Conservation (phyloP, 106 monocot genomes). For the Dendrobium nobile region DNA sequence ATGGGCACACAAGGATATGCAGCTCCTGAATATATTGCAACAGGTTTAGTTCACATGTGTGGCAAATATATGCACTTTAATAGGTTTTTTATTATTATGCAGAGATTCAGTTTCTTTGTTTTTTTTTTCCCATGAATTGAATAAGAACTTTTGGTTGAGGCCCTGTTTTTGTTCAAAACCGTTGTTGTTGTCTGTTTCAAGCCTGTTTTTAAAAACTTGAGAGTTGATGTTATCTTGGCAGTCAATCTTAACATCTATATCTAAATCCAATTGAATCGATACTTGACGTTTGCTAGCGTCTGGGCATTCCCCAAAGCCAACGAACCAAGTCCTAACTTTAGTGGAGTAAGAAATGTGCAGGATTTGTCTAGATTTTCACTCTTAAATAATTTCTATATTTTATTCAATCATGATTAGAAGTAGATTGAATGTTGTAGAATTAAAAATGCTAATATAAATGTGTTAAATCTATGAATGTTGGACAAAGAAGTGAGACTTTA, state of each 20-base stretch:
- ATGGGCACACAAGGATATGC: conserved; percentile 97
- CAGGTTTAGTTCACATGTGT: conserved; percentile 34
- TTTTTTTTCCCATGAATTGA: neutral
- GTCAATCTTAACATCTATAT: neutral
- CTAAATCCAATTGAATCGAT: neutral
- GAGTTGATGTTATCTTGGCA: neutral
- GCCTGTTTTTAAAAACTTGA: neutral
- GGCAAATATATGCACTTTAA: neutral
- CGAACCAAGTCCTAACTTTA: neutral
- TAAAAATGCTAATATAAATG: neutral
- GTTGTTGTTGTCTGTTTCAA: neutral
- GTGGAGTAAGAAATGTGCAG: neutral
- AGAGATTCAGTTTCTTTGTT: too few species aligned
- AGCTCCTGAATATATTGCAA: conserved; percentile 90
- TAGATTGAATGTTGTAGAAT: neutral
- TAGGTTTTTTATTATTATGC: too few species aligned
- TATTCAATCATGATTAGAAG: too few species aligned
- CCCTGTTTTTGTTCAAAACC: neutral
- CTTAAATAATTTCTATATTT: too few species aligned
- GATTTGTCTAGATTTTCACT: neutral
- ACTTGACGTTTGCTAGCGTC: neutral
- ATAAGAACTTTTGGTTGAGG: neutral
- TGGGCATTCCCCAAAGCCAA: neutral
- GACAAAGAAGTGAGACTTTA: too few species aligned
- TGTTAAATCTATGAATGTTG: too few species aligned